Evolutionary conservation across 345 rosid species (phyloP), one percentile per base, ranked within the genome.

Genomic region (Ceriops zippeliana): DNA sequence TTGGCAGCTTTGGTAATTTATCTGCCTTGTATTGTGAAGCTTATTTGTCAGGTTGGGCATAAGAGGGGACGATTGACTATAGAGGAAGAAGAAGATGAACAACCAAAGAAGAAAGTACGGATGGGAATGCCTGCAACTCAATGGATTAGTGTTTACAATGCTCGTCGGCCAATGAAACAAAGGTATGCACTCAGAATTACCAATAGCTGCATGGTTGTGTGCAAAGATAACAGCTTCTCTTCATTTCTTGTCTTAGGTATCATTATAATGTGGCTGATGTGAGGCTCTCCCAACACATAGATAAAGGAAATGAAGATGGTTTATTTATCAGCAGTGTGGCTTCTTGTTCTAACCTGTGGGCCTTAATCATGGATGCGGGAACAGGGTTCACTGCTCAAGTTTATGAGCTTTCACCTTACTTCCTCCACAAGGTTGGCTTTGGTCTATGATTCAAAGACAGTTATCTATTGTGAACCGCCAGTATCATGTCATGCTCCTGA

Each of bases 111-210:
- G 71, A 93, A 91, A 82, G 81, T 93, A 66, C 86, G 99, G 52
- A 84, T 93, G 90, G 99, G 99, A 67, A 91, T 91, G 99, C 99
- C 99, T 62, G 93, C 96, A 75, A 88, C 90, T 34, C 99, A 93
- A 74, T 93, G 99, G 99, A 93, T 93, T 72, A 93, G 97, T 75
- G 81, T 91, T 51, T 93, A 93, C 80, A 93, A 83, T 84, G 96
- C 99, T 68, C 91, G 91, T 70, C 90, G 93, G 69, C 96, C 98
- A 17, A 93, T 93, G 97, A 93, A 88, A 78, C 97, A 93, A 81
- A 84, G 96, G 98, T 89, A 70, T 65, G 42, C 61, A 32, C 37
- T 75, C 65, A 31, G 19, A 53, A 62, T 68, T 65, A 65, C 63
- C 30, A 35, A 16, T 58, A 20, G 37, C 67, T 69, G 61, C 63